Evolutionary conservation across 2,329 filamentous ascomycete species (phyloP).

Genomic region (Ambrosiella cleistominuta): DNA sequence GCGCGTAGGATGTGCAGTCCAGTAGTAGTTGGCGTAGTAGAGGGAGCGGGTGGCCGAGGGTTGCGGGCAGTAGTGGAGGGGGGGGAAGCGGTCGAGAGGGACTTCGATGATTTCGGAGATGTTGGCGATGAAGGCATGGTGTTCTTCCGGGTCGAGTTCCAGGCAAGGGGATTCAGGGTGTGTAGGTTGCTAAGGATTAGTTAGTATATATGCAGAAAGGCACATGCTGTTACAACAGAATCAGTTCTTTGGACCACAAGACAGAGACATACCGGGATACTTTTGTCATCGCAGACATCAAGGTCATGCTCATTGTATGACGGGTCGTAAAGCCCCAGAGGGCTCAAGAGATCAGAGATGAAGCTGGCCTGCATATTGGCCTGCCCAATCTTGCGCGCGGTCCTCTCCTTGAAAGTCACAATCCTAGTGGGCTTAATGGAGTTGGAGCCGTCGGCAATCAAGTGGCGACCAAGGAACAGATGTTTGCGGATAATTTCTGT

Average conservation of each 20-base stretch:
- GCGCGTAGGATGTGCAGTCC: background rate
- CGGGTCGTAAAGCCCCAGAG: slow-evolving; percentile 2
- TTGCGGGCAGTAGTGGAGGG: background rate
- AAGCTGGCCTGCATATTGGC: background rate
- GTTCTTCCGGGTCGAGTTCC: background rate
- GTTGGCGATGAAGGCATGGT: background rate
- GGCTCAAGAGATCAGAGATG: background rate
- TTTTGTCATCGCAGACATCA: background rate
- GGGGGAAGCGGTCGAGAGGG: background rate
- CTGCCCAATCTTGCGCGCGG: background rate
- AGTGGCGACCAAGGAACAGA: background rate
- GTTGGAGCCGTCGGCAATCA: slow-evolving; percentile 1
- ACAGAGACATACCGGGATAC: background rate
- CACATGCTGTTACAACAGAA: background rate
- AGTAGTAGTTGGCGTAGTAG: background rate
- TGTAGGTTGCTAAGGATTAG: background rate
- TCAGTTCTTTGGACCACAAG: background rate
- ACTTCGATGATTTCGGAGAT: background rate
- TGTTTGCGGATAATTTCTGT: background rate
- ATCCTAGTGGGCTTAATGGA: background rate
- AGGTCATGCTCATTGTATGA: background rate
- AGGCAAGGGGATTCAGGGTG: background rate
- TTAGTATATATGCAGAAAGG: background rate
- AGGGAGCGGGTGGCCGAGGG: background rate
- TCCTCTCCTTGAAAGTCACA: background rate